A percentile compares a stretch with the other conserved stretches of the same genome.
Evolutionary conservation across 768 basidiomycete genomes (phyloP).

Genomic region (Hericium alpestre): DNA sequence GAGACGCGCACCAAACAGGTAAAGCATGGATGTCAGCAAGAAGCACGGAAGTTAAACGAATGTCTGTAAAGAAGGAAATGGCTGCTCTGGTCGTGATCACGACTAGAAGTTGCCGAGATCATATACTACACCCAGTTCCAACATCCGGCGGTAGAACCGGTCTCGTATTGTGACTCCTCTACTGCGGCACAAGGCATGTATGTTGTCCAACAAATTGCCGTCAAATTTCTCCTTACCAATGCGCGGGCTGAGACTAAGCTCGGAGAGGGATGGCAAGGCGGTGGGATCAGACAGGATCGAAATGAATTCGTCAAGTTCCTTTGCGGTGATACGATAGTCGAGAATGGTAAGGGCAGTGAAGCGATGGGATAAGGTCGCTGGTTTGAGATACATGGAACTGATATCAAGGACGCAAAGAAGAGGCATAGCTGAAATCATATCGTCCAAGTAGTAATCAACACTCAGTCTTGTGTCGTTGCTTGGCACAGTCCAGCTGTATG

Average conservation of each 20-base stretch:
- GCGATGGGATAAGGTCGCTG: neutral
- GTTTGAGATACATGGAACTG: neutral
- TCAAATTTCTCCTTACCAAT: neutral
- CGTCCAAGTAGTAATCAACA: neutral
- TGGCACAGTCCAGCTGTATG: neutral
- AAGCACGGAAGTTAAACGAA: no score
- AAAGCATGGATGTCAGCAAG: no score
- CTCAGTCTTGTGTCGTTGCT: neutral
- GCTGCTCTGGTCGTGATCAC: no score
- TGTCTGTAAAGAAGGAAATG: no score
- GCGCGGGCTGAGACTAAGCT: neutral
- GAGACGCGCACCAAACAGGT: no score
- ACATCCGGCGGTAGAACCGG: neutral
- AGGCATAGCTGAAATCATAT: neutral
- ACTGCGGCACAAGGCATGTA: no score
- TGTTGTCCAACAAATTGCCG: no score
- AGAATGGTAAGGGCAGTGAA: neutral
- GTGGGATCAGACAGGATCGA: neutral
- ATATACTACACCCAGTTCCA: neutral
- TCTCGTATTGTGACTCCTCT: neutral
- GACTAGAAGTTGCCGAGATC: neutral
- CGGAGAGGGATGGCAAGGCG: neutral
- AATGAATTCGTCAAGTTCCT: neutral
- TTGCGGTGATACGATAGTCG: neutral
- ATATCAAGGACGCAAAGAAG: neutral